phyloP scores from a whole-genome alignment of 371 early-diverging fungal genomes.

The Circinella minor region DNA sequence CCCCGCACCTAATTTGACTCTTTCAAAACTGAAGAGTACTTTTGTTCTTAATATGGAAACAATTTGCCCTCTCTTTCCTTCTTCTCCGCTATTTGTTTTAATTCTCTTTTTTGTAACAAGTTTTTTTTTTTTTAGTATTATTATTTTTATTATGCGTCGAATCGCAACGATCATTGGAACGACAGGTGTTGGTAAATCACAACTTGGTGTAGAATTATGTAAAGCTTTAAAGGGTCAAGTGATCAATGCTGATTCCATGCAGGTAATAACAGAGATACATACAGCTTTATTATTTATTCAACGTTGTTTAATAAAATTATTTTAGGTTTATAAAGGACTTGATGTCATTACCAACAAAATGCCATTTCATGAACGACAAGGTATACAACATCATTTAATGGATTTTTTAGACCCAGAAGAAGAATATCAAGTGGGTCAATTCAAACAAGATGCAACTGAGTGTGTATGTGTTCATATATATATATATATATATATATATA shows the following conservation, averaged over 20 bases:
- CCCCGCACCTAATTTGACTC: neutral
- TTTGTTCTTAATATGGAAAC: too few species aligned
- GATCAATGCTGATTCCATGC: conserved; percentile 95
- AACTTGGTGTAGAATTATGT: conserved; percentile 88
- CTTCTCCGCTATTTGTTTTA: too few species aligned
- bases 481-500: too few species aligned
- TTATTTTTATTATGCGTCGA: conserved; percentile 19
- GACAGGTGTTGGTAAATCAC: conserved; percentile 94
- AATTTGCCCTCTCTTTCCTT: too few species aligned
- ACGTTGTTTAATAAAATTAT: neutral
- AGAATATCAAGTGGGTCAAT: conserved; percentile 89
- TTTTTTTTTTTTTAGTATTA: neutral
- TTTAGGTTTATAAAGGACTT: conserved; percentile 86
- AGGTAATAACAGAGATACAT: conserved; percentile 54
- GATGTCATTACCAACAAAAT: conserved; percentile 95
- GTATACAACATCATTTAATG: conserved; percentile 86
- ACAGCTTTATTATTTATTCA: neutral
- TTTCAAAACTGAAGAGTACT: too few species aligned
- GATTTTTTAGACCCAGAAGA: conserved; percentile 74
- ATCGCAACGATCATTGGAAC: conserved; percentile 76
- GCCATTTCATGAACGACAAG: conserved; percentile 70
- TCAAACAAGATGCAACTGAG: conserved; percentile 75
- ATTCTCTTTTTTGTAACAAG: neutral
- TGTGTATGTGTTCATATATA: conserved; percentile 46
- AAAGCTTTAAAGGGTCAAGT: conserved; percentile 86